A percentile compares a stretch with the other conserved stretches of the same genome.
phyloP scores from a whole-genome alignment of 1,284 basidiomycete genomes.

The Somion occarium region DNA sequence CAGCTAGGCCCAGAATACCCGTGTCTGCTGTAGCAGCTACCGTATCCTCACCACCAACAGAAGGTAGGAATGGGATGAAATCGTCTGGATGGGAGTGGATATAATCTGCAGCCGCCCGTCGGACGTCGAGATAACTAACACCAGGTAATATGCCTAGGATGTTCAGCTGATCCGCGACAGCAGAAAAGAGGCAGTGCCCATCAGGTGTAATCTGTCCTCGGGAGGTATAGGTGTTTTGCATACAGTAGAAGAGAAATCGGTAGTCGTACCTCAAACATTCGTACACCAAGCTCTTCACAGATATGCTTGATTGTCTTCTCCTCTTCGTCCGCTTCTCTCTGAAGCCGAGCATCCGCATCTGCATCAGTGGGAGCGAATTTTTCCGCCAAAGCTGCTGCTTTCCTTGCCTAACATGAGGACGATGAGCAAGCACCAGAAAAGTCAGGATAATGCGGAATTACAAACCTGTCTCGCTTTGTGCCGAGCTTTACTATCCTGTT shows the following conservation, averaged over 20 bases:
- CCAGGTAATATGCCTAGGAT: conserved; percentile 59
- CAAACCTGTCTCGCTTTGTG: conserved; percentile 78
- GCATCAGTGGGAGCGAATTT: conserved; percentile 55
- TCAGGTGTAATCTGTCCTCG: conserved; percentile 79
- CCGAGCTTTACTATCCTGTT: conserved; percentile 66
- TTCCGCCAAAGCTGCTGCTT: conserved; percentile 66
- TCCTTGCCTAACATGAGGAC: conserved; percentile 55
- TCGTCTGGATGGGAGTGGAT: conserved; percentile 85
- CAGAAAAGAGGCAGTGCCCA: conserved; percentile 93
- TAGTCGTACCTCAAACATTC: conserved; percentile 63
- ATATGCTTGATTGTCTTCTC: conserved; percentile 62
- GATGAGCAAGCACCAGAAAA: neutral
- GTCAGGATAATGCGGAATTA: conserved; percentile 4
- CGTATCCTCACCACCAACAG: conserved; percentile 72
- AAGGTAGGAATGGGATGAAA: conserved; percentile 92
- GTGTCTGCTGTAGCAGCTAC: conserved; percentile 54
- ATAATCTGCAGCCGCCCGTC: conserved; percentile 75
- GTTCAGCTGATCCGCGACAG: conserved; percentile 85
- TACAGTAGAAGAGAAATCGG: neutral
- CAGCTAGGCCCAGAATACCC: conserved; percentile 67
- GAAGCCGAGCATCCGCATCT: conserved; percentile 58
- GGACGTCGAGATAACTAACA: conserved; percentile 56
- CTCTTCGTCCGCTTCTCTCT: conserved; percentile 71
- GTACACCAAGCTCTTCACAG: conserved; percentile 64
- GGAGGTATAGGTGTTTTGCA: neutral